Conservation (phyloP, 768 basidiomycete genomes). For the Leccinum barrowsii region DNA sequence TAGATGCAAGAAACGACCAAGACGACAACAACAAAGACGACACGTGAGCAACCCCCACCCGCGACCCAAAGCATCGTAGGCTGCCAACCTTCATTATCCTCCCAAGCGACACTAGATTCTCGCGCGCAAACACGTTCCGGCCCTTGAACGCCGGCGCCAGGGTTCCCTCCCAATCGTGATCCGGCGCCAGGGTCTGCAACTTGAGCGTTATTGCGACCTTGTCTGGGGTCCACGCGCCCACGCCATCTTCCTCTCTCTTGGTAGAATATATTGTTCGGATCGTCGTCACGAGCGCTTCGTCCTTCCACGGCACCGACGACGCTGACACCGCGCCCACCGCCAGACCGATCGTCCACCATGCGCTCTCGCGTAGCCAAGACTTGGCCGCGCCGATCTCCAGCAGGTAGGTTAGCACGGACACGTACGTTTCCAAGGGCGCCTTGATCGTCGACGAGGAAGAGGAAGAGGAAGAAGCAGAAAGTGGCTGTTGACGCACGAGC, state of each 20-base stretch:
- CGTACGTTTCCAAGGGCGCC: conserved; percentile 51
- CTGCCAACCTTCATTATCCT: conserved; percentile 69
- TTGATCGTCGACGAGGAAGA: conserved; percentile 37
- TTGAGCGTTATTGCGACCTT: conserved; percentile 79
- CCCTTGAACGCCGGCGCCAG: conserved; percentile 77
- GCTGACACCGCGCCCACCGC: conserved; percentile 58
- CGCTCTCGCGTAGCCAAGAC: conserved; percentile 87
- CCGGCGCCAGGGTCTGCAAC: conserved; percentile 58
- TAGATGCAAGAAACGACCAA: conserved; percentile 21
- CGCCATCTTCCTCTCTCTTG: conserved; percentile 4
- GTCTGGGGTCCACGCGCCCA: conserved; percentile 76
- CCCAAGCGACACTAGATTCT: conserved; percentile 74
- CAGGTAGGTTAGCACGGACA: conserved; percentile 55
- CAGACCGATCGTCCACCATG: conserved; percentile 77
- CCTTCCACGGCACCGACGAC: conserved; percentile 68
- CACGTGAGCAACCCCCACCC: conserved; percentile 8
- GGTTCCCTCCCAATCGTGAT: conserved; percentile 62
- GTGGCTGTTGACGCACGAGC: conserved; percentile 57
- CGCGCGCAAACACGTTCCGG: conserved; percentile 58
- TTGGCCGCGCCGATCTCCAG: conserved; percentile 75
- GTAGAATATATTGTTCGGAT: conserved; percentile 48
- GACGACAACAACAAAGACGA: not conserved
- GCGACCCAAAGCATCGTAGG: not conserved
- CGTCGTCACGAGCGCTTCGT: conserved; percentile 51
- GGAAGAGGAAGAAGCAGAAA: conserved; percentile 32